Base-by-base conservation (phyloP, 1,139 yeast genomes). In the Scheffersomyces segobiensis region DNA sequence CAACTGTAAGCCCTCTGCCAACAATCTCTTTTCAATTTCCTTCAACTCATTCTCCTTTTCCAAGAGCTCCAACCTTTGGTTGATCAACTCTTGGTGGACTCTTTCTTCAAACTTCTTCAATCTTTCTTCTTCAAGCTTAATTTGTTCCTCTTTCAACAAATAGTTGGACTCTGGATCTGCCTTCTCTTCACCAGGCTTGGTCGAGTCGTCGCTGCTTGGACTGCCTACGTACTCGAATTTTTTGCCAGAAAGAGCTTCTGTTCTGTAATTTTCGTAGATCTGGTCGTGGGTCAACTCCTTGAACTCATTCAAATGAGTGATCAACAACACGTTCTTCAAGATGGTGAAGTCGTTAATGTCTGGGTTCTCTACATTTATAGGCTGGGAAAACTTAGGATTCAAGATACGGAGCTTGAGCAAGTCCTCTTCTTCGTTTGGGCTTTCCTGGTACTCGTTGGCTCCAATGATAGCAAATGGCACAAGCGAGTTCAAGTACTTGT, bases 41-140 rank as follows among this genome's bases (percentile, higher is more conserved):
- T 85, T 86, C 69, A 95, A 83, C 71, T 95, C 98, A 65, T 88
- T 86, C 74, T 95, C 99, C 70, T 98, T 86, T 58, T 92, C 93
- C 67, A 89, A 81, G 63, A 95, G 83, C 73, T 92, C 97, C 67
- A 88, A 87, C 65, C 96, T 84, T 81, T 93, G 93, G 70, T 86
- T 86, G 67, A 90, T 81, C 73, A 95, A 83, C 72, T 93, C 98
- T 69, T 89, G 90, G 73, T 92, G 97, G 24, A 95, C 97, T 65
- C 97, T 83, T 71, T 88, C 91, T 74, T 89, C 96, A 69, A 88
- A 89, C 56, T 90, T 91, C 69, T 80, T 86, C 67, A 89, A 79
- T 71, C 95, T 83, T 72, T 89, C 95, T 73, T 89, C 95, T 71
- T 89, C 96, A 59, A 88, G 77, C 71, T 87, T 86, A 66, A 89